Percentiles rank a stretch among this genome's conserved stretches.
Evolutionary conservation across 176 grass and related monocot species (phyloP).

Genomic region (Sorghum bicolor): DNA sequence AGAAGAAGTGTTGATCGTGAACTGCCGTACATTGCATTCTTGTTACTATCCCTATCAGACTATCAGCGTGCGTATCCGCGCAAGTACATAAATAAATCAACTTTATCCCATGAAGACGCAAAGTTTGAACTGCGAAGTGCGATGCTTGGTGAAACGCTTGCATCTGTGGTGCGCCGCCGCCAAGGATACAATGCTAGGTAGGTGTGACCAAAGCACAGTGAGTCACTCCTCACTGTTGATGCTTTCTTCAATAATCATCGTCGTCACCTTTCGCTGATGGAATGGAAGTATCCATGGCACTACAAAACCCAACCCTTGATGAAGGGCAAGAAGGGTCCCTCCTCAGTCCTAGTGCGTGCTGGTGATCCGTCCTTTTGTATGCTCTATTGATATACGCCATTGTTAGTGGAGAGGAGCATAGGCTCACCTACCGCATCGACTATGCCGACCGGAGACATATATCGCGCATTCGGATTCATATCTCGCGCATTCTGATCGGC

Average conservation of each 20-base stretch:
- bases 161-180: not conserved
- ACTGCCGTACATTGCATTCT: too few relatives aligned
- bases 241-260: not conserved
- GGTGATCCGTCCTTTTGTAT: not conserved
- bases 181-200: too few relatives aligned
- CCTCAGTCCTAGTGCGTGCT: not conserved
- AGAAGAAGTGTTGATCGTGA: not conserved
- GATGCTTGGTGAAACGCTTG: not conserved
- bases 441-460: not conserved
- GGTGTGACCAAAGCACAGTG: not conserved
- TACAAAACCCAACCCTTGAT: not conserved
- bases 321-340: not conserved
- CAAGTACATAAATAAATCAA: not conserved
- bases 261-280: not conserved
- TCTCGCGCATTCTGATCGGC: not conserved
- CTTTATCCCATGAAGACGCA: not conserved
- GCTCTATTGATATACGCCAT: not conserved
- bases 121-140: not conserved
- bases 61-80: not conserved
- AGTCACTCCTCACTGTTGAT: not conserved
- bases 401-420: conserved; percentile 5
- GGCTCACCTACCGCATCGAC: conserved; percentile 4
- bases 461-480: too few relatives aligned
- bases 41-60: not conserved
- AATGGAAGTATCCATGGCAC: not conserved